Evolutionary conservation across 176 grass and related monocot species (phyloP), one percentile per base, ranked within the genome.

Genomic region (Eleusine indica): DNA sequence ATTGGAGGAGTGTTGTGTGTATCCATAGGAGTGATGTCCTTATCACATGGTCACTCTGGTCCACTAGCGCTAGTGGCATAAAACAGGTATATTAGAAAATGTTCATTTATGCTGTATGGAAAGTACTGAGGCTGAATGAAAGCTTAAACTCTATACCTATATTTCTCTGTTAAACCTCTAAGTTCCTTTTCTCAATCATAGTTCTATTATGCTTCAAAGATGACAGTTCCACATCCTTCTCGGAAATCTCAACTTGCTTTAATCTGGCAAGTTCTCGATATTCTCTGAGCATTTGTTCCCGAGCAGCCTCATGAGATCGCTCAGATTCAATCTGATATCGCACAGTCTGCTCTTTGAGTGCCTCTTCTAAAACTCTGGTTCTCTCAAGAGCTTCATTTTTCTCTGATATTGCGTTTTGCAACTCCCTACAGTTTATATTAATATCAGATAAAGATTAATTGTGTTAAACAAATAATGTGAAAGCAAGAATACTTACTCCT

Each of bases 401-500:
- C 35, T 76, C 74, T 73, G 71, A 53, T 52, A 5, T 74, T 74
- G 28, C 28, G 15, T 53, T 74, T 74, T 53, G 47, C 14, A 74
- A 19, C 71, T 74, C 71, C 30, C 71, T 74, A 48, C 3, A 17
- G 5, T 32, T 74, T 35, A 53, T 7, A 74, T 52, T 10, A 35
- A 53, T 4, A 73, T 53, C 4, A 53, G 7, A 52, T 30, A 47
- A 74, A 74, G 2, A 18, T 54, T 74, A 5, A 37, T 17, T 53
- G 11, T 18, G 5, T 53, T 32, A 32, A 32, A 6, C 3, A 52
- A 73, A 73, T 30, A 49, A 16, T 17, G 35, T 18, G 5, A 68
- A 51, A 73, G n/a, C 25, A 73, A 73, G 25, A 73, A 52, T 51
- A 8, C 46, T 73, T 73, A 73, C 46, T 73, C 44, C 44, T 73